A percentile compares a stretch with the other conserved stretches of the same genome.
These are phyloP conservation scores for Candida caryicola DNA, from an alignment of 805 yeast species.

Conservation along the genomic window DNA sequence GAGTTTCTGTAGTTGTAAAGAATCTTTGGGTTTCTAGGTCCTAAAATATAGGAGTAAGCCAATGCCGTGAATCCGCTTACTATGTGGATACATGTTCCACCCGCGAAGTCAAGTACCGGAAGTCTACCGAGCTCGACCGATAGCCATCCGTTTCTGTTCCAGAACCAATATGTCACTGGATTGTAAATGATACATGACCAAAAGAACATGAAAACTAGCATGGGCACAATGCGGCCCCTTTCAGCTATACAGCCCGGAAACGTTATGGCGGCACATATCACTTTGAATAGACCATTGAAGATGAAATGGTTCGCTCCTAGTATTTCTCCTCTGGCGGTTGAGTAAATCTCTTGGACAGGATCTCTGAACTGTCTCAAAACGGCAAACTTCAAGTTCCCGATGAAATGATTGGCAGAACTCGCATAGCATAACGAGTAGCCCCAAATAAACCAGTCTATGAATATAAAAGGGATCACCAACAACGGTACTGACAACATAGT, in stretches of 20 bases:
- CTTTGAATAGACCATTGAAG: constrained; percentile 39
- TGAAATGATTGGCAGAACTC: constrained; percentile 30
- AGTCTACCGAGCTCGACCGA: constrained; percentile 28
- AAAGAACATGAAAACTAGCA: constrained; percentile 36
- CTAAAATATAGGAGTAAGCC: constrained; percentile 42
- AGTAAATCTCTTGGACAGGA: constrained; percentile 16
- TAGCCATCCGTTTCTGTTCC: constrained; percentile 45
- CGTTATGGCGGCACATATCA: constrained; percentile 38
- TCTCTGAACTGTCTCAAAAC: constrained; percentile 23
- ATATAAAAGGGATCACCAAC: constrained; percentile 27
- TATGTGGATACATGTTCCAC: constrained; percentile 44
- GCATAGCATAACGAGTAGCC: constrained; percentile 42
- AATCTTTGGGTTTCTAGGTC: constrained; percentile 40
- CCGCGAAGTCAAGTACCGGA: constrained; percentile 46
- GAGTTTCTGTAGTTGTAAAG: constrained; percentile 36
- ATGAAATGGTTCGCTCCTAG: constrained; percentile 35
- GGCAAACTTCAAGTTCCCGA: constrained; percentile 16
- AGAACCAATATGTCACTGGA: constrained; percentile 46
- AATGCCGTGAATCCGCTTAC: constrained; percentile 46
- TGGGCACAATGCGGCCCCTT: constrained; percentile 41
- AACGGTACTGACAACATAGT: constrained; percentile 39
- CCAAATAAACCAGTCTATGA: constrained; percentile 45
- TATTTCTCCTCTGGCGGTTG: constrained; percentile 40
- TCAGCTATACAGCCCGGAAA: constrained; percentile 46
- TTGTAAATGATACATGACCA: constrained; percentile 43